Evolutionary conservation across 2,329 filamentous ascomycete species (phyloP).

Genomic region (Alternaria viburni): DNA sequence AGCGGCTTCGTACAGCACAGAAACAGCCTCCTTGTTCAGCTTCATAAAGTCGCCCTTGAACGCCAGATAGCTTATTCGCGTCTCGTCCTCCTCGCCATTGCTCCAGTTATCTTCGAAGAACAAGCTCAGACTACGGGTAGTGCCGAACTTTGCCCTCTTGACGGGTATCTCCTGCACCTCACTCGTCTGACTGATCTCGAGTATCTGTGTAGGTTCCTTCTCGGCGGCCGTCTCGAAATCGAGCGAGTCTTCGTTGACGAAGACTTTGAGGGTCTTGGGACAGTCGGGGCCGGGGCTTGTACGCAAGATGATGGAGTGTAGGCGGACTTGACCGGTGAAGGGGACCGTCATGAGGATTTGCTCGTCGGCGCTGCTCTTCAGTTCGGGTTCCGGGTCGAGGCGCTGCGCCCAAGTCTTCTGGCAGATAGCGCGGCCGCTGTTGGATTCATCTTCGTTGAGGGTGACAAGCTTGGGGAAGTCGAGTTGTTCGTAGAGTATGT

Average conservation of each 20-base stretch:
- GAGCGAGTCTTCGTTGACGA: conserved; percentile 80
- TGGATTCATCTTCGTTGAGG: conserved; percentile 76
- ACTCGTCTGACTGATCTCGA: conserved; percentile 77
- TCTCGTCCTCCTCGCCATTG: conserved; percentile 76
- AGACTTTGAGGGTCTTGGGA: conserved; percentile 83
- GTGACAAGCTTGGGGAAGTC: conserved; percentile 85
- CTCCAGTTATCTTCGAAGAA: conserved; percentile 94
- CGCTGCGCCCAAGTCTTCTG: conserved; percentile 92
- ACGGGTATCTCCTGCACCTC: conserved; percentile 89
- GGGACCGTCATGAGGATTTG: conserved; percentile 92
- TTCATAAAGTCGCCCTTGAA: conserved; percentile 96
- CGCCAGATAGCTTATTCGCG: conserved; percentile 79
- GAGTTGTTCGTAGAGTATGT: conserved; percentile 89
- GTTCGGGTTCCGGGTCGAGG: conserved; percentile 71
- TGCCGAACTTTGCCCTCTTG: conserved; percentile 86
- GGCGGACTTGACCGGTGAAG: conserved; percentile 91
- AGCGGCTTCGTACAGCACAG: conserved; percentile 91
- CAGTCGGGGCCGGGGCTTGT: conserved; percentile 73
- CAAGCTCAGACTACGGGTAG: conserved; percentile 78
- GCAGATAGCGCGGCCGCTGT: conserved; percentile 75
- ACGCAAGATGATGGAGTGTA: conserved; percentile 87
- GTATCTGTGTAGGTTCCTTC: conserved; percentile 71
- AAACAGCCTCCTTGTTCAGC: conserved; percentile 79
- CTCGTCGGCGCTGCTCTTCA: conserved; percentile 87
- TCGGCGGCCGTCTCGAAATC: conserved; percentile 82